Percentiles rank a stretch among this genome's conserved stretches.
Evolutionary conservation across 2,329 filamentous ascomycete species (phyloP).

Genomic region (Talaromyces marneffei): DNA sequence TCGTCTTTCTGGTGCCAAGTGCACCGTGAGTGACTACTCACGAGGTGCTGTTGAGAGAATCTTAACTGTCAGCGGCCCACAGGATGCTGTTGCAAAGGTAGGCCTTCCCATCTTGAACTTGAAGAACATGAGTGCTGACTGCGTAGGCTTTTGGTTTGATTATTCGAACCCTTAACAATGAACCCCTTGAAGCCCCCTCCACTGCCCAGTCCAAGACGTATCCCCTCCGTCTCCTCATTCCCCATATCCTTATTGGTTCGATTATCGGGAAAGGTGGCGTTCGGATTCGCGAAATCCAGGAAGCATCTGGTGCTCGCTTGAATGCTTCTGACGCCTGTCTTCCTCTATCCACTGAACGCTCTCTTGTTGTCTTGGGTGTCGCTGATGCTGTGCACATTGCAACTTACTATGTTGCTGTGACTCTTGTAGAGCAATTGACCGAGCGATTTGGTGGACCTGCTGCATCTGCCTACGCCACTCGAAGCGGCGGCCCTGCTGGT

Average conservation of each 20-base stretch:
- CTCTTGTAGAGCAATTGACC: slow-evolving; percentile 93
- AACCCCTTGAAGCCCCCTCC: slow-evolving; percentile 80
- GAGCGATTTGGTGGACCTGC: slow-evolving; percentile 94
- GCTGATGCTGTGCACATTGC: slow-evolving; percentile 98
- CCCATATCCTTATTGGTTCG: slow-evolving; percentile 94
- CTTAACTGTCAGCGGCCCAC: slow-evolving; percentile 90
- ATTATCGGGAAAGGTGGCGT: slow-evolving; percentile 97
- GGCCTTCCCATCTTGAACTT: slow-evolving; percentile 21
- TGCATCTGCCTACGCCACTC: slow-evolving; percentile 94
- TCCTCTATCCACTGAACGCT: slow-evolving; percentile 90
- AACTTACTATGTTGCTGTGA: slow-evolving; percentile 97
- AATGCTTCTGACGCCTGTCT: slow-evolving; percentile 95
- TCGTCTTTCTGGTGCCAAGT: slow-evolving; percentile 91
- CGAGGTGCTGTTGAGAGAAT: slow-evolving; percentile 96
- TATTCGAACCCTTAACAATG: slow-evolving; percentile 96
- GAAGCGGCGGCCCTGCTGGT: slow-evolving; percentile 86
- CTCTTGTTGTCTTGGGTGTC: slow-evolving; percentile 95
- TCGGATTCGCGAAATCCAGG: slow-evolving; percentile 96
- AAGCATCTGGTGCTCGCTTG: slow-evolving; percentile 89
- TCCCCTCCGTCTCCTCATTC: slow-evolving; percentile 87
- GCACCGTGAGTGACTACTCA: slow-evolving; percentile 97
- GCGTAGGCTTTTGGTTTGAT: slow-evolving; percentile 88
- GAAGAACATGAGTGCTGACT: slow-evolving; percentile 14
- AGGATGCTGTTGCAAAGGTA: slow-evolving; percentile 96
- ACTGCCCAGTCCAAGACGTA: slow-evolving; percentile 96